Evolutionary conservation across 352 stramenopile species (phyloP), one percentile per base, ranked within the genome.

Genomic region (Phytophthora palmivora): DNA sequence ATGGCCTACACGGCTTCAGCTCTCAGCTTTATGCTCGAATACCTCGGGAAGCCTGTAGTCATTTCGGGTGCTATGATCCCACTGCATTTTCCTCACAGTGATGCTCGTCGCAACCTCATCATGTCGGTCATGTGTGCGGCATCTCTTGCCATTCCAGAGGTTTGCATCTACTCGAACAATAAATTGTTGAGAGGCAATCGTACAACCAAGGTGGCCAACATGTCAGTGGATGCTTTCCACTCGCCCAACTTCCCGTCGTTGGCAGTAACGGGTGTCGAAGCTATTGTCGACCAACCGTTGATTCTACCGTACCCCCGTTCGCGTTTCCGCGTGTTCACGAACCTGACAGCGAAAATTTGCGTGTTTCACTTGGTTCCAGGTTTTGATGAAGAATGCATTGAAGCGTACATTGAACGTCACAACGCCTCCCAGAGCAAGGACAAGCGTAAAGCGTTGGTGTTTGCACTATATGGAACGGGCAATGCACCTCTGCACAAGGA

Each of bases 11-110:
- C 91, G 38, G 92, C 96, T 5, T 97, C 89, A 30, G 97, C 96
- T 24, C 74, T 99, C 30, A 94, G 79, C 38, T 99, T 99, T 77
- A 99, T 99, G 96, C 82, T 99, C 42, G 94, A 98, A 68, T 98
- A 98, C 79, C 78, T 99, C 6, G 93, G 89, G 28, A 99, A 99
- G 70, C 92, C 96, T 15, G 87, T 99, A 2, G 82, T 99, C 14
- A 97, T 99, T 61, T 98, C 96, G 3, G 96, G 96, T 6, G 89
- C 79, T 11, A 98, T 99, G 85, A 98, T 99, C 67, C 97, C 96
- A 32, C 74, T 99, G 18, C 84, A 95, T 41, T 97, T 98, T 72
- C 91, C 93, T 1, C 98, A 99, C 77, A 99, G 97, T 70, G 97
- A 99, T 69, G 97, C 96, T 10, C 85, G 95, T 19, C 83, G 93